Conservation (phyloP, 2,329 filamentous ascomycete species). For the Penicillium sp. region DNA sequence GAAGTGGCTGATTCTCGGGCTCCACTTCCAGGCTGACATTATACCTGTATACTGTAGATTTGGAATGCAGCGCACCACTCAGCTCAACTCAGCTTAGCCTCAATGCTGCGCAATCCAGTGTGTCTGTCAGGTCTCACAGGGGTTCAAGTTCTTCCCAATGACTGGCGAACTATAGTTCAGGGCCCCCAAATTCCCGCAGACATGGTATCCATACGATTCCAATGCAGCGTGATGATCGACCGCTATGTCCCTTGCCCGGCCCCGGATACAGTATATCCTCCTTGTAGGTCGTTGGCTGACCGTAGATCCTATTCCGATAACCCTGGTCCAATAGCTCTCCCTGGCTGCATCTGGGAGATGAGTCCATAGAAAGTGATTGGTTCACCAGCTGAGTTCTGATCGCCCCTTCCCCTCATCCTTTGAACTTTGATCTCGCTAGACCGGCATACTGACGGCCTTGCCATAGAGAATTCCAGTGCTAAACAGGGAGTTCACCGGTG, state of each 20-base stretch:
- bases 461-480: background rate
- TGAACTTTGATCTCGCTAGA: slow-evolving; percentile 3
- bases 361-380: background rate
- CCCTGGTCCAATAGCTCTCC: background rate
- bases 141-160: background rate
- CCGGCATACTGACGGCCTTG: background rate
- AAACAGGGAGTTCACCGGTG: background rate
- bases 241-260: slow-evolving; percentile 1
- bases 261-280: background rate
- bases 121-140: background rate
- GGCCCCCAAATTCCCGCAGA: background rate
- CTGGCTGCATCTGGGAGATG: background rate
- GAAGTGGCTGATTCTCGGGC: background rate
- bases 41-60: background rate
- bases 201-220: background rate
- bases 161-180: background rate
- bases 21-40: background rate
- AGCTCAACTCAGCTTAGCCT: background rate
- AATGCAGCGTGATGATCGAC: slow-evolving; percentile 1
- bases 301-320: background rate
- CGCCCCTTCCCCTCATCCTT: background rate
- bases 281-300: background rate
- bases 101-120: background rate
- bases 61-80: background rate
- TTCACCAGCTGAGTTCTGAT: background rate